These are phyloP conservation scores for Pestalotiopsis sp. DNA, from an alignment of 2,329 filamentous ascomycete species.

Conservation along the genomic window DNA sequence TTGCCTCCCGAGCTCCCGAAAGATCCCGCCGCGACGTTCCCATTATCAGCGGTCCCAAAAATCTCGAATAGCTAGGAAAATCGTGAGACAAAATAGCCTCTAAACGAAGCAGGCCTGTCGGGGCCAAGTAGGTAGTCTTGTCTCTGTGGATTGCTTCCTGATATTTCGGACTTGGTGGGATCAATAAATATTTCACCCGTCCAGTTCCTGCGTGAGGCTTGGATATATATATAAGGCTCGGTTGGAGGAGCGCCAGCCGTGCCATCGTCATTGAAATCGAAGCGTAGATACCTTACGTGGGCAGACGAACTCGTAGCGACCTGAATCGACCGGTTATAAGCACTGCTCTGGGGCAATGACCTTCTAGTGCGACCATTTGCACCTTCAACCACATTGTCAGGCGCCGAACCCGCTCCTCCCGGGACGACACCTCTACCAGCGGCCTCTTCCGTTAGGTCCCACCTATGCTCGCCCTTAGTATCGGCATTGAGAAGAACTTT, in stretches of 20 bases:
- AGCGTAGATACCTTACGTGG: constrained; percentile 42
- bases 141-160: constrained; percentile 45
- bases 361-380: constrained; percentile 41
- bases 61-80: constrained; percentile 44
- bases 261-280: constrained; percentile 34
- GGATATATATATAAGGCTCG: neutral
- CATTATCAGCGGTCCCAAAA: constrained; percentile 36
- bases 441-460: constrained; percentile 37
- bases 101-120: constrained; percentile 41
- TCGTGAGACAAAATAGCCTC: constrained; percentile 47
- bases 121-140: constrained; percentile 49
- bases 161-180: constrained; percentile 36
- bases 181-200: constrained; percentile 36
- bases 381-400: constrained; percentile 37
- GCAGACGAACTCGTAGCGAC: constrained; percentile 43
- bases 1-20: constrained; percentile 30
- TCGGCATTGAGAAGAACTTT: too few relatives aligned
- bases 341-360: constrained; percentile 15
- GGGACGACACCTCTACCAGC: constrained; percentile 36
- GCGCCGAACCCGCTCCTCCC: constrained; percentile 41
- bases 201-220: neutral
- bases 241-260: too few relatives aligned
- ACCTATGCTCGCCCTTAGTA: constrained; percentile 17
- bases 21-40: constrained; percentile 24
- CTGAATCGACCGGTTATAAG: constrained; percentile 24